phyloP scores from a whole-genome alignment of 441 rosid genomes.

The Erodium chrysanthum region DNA sequence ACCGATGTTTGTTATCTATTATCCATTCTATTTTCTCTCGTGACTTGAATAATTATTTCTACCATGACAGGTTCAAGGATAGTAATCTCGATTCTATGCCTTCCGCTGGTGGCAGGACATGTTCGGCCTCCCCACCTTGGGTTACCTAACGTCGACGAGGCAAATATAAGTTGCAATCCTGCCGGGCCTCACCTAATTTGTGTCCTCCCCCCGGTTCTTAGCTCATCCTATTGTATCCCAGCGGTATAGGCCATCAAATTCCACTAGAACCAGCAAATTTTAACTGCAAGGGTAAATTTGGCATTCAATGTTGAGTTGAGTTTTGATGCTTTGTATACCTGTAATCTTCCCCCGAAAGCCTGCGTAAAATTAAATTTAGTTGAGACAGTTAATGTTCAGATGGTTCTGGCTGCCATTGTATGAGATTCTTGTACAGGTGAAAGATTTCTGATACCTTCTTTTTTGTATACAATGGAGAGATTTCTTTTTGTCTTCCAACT shows the following conservation, averaged over 20 bases:
- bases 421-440: background rate
- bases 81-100: slow-evolving; percentile 62
- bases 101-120: slow-evolving; percentile 84
- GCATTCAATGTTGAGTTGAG: background rate
- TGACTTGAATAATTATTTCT: background rate
- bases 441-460: background rate
- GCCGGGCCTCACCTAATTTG: slow-evolving; percentile 86
- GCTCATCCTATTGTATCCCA: slow-evolving; percentile 82
- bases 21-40: background rate
- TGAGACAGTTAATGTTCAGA: background rate
- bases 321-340: background rate
- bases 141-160: slow-evolving; percentile 54
- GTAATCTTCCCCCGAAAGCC: background rate
- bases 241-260: slow-evolving; percentile 18
- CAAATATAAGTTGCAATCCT: slow-evolving; percentile 75
- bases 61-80: slow-evolving; percentile 68
- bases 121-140: slow-evolving; percentile 80
- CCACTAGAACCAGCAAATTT: background rate
- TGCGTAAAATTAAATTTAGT: background rate
- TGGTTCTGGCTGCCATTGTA: background rate
- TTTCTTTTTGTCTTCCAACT: too few relatives aligned
- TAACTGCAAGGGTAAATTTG: background rate
- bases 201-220: slow-evolving; percentile 75
- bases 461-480: background rate
- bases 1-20: background rate